Evolutionary conservation across 768 basidiomycete species (phyloP).

Genomic region (Neoboletus subvelutipes): DNA sequence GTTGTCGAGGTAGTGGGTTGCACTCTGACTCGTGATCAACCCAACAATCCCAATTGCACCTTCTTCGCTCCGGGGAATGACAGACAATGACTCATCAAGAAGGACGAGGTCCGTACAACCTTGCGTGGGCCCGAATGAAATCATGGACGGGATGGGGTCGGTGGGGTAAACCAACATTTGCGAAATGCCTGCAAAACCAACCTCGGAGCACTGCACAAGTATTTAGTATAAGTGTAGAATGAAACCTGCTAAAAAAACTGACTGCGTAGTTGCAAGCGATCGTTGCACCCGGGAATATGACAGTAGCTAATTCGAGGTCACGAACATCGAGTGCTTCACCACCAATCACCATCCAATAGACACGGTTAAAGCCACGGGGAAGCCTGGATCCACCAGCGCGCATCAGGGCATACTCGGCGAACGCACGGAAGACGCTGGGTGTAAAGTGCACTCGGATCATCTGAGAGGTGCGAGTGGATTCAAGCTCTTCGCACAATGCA

Average conservation of each 20-base stretch:
- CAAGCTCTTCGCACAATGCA: slow-evolving; percentile 12
- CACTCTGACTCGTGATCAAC: slow-evolving; percentile 12
- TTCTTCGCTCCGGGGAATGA: slow-evolving; percentile 3
- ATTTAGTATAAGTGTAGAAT: neutral
- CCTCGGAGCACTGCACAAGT: slow-evolving; percentile 13
- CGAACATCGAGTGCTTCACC: slow-evolving; percentile 10
- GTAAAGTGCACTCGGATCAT: slow-evolving; percentile 15
- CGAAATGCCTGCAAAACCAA: slow-evolving; percentile 17
- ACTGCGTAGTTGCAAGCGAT: slow-evolving; percentile 18
- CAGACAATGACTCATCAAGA: slow-evolving; percentile 15
- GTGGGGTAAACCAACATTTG: slow-evolving; percentile 15
- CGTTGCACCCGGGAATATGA: slow-evolving; percentile 13
- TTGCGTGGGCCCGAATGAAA: slow-evolving; percentile 11
- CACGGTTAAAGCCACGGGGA: slow-evolving; percentile 17
- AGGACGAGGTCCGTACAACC: slow-evolving; percentile 14
- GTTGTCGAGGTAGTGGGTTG: slow-evolving; percentile 13
- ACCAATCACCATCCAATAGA: slow-evolving; percentile 19
- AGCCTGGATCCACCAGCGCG: slow-evolving; percentile 10
- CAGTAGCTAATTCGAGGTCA: slow-evolving; percentile 13
- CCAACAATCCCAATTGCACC: slow-evolving; percentile 11
- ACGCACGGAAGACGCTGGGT: slow-evolving; percentile 17
- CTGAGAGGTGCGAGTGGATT: slow-evolving; percentile 13
- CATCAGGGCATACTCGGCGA: slow-evolving; percentile 13
- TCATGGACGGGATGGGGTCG: slow-evolving; percentile 9
- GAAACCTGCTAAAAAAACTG: neutral